These are phyloP conservation scores for Barnettozyma hawaiiensis DNA, from an alignment of 1,139 yeast genomes.

Conservation along the genomic window DNA sequence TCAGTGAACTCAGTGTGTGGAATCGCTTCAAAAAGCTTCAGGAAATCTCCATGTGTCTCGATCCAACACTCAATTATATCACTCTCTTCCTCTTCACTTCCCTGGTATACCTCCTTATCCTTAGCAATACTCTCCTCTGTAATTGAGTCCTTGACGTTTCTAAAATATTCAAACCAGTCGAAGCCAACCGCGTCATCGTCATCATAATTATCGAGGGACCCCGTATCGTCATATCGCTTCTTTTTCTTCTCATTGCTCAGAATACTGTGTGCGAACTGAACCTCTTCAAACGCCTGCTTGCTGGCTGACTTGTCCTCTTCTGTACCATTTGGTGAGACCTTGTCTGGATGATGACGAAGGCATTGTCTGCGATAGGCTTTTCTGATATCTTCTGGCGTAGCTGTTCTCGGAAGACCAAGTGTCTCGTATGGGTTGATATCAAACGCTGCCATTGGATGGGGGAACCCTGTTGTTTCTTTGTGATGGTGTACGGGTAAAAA, in stretches of 20 bases:
- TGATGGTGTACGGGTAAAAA: not conserved
- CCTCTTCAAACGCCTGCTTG: conserved; percentile 51
- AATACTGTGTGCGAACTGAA: conserved; percentile 73
- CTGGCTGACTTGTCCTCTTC: conserved; percentile 32
- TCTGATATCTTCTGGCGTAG: conserved; percentile 54
- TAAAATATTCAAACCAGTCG: conserved; percentile 64
- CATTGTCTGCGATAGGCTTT: conserved; percentile 69
- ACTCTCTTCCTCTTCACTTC: conserved; percentile 56
- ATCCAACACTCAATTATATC: conserved; percentile 60
- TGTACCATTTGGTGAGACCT: conserved; percentile 40
- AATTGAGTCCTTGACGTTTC: conserved; percentile 49
- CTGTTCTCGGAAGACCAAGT: conserved; percentile 37
- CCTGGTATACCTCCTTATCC: conserved; percentile 60
- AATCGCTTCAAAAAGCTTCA: conserved; percentile 62
- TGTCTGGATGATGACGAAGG: conserved; percentile 75
- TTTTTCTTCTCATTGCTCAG: conserved; percentile 55
- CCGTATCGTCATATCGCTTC: conserved; percentile 60
- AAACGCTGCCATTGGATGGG: not conserved
- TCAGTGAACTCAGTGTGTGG: conserved; percentile 70
- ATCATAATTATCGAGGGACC: conserved; percentile 50
- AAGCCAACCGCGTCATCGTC: conserved; percentile 34
- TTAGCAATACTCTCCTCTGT: conserved; percentile 70
- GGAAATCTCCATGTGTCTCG: conserved; percentile 63
- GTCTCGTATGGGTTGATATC: conserved; percentile 65
- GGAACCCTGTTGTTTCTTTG: not conserved